Conservation (phyloP, 371 early-diverging fungal species). For the Saksenaea vasiformis region DNA sequence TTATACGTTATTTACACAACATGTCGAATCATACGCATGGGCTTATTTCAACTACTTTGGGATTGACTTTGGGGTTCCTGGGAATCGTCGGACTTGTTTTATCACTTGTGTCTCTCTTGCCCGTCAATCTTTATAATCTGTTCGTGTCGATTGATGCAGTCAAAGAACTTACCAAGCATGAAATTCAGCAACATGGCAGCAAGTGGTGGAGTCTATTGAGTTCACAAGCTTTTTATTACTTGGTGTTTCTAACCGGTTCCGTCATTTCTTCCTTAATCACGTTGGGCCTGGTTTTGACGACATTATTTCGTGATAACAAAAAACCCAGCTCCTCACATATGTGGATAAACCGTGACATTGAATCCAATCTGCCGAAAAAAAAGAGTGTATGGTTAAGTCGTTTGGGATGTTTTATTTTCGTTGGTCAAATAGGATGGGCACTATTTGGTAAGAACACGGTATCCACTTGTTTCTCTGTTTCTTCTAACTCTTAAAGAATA, state of each 20-base stretch:
- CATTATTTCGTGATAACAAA: conserved; percentile 14
- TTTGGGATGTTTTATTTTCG: conserved; percentile 26
- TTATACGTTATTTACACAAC: background rate
- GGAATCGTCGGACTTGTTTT: conserved; percentile 31
- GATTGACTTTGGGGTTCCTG: conserved; percentile 26
- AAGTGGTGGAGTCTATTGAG: conserved; percentile 15
- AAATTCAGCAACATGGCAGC: conserved; percentile 11
- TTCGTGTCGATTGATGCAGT: conserved; percentile 35
- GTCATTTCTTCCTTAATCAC: conserved; percentile 27
- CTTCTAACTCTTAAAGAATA: conserved; percentile 5
- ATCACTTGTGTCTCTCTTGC: conserved; percentile 27
- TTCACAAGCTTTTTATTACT: conserved; percentile 8
- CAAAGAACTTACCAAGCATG: conserved; percentile 27
- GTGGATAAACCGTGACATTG: conserved; percentile 10
- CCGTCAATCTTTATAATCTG: conserved; percentile 31
- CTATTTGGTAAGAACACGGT: conserved; percentile 28
- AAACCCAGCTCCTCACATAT: conserved; percentile 7
- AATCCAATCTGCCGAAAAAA: conserved; percentile 6
- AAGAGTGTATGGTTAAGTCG: conserved; percentile 29
- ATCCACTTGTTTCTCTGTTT: no score
- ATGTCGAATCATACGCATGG: conserved; percentile 22
- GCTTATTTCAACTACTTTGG: conserved; percentile 25
- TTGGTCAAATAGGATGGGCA: conserved; percentile 33
- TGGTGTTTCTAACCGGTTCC: conserved; percentile 23
- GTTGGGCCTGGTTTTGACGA: conserved; percentile 19